A percentile compares a stretch with the other conserved stretches of the same genome.
phyloP scores from a whole-genome alignment of 2,329 filamentous ascomycete genomes.

The Xylariaceae sp. region DNA sequence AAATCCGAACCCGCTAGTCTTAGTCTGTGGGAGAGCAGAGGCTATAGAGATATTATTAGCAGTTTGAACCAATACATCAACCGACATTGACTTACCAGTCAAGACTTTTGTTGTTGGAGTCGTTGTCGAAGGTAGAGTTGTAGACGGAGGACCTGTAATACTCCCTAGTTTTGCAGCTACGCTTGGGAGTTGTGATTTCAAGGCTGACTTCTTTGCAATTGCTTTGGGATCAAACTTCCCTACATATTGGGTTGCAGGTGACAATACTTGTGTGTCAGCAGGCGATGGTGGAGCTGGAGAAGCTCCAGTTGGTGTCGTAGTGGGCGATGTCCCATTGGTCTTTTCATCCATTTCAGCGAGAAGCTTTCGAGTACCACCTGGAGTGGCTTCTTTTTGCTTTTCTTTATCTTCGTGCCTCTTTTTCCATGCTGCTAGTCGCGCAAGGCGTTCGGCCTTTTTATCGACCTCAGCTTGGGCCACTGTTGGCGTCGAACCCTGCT shows the following conservation, averaged over 20 bases:
- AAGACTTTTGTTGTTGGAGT: conserved; percentile 41
- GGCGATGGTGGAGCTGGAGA: conserved; percentile 58
- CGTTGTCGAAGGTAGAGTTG: conserved; percentile 33
- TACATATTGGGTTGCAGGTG: conserved; percentile 66
- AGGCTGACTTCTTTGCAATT: conserved; percentile 78
- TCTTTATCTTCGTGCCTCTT: conserved; percentile 82
- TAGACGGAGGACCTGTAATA: conserved; percentile 48
- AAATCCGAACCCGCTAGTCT: conserved; percentile 85
- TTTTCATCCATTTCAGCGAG: conserved; percentile 77
- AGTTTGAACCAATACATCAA: not conserved
- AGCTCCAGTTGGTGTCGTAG: conserved; percentile 56
- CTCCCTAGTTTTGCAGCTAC: conserved; percentile 59
- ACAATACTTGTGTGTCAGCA: conserved; percentile 49
- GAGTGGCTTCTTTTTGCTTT: conserved; percentile 72
- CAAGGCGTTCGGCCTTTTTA: conserved; percentile 79
- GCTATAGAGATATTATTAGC: conserved; percentile 43
- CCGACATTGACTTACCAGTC: conserved; percentile 43
- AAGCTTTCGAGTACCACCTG: conserved; percentile 69
- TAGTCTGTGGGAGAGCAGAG: conserved; percentile 69
- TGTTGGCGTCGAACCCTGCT: conserved; percentile 57
- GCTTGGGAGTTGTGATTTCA: conserved; percentile 60
- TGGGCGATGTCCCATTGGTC: conserved; percentile 54
- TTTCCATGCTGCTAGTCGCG: conserved; percentile 90
- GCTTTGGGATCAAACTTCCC: conserved; percentile 89
- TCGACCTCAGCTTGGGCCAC: conserved; percentile 69